Evolutionary conservation across 2,329 filamentous ascomycete species (phyloP), one percentile per base, ranked within the genome.

Genomic region (Zasmidium cellare): DNA sequence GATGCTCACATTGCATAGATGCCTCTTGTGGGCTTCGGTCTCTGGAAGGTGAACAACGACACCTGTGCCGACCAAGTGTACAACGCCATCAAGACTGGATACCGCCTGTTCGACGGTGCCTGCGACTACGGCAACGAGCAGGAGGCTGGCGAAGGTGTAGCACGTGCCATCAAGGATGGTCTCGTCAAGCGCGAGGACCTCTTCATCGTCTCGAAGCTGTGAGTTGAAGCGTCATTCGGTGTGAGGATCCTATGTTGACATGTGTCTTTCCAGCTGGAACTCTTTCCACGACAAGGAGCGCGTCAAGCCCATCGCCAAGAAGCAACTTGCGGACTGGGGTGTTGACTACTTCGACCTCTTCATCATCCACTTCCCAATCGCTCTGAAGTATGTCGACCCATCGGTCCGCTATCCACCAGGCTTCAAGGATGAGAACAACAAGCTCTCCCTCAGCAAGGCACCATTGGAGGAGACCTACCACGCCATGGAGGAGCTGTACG

Each of bases 121-220:
- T 84, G 81, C 69, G 89, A 92, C 76, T 93, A 94, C 76, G 89
- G 88, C 69, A 93, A 93, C 74, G 90, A 93, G 76, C 84, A 85
- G 67, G 89, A 92, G 75, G 86, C 84, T 64, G 90, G 90, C 58
- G 78, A 92, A 73, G 90, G 90, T 69, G 82, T 93, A 48, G 84
- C 87, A 59, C 88, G 88, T 66, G 90, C 90, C 69, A 91, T 94
- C 77, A 83, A 88, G 71, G 90, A 94, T 9, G 89, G 90, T 46
- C 75, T 93, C 58, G 89, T 92, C 67, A 91, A 87, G 80, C 88
- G 90, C 59, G 86, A 90, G 76, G 91, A 96, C 22, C 88, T 96
- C 73, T 96, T 96, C 84, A 87, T 96, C 72, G 89, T 92, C 64
- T 91, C 88, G 76, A 96, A 96, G 82, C 87, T 96, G 91, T 56